Base-by-base conservation (phyloP, 768 basidiomycete species). In the Tylopilus vinaceipallidus region DNA sequence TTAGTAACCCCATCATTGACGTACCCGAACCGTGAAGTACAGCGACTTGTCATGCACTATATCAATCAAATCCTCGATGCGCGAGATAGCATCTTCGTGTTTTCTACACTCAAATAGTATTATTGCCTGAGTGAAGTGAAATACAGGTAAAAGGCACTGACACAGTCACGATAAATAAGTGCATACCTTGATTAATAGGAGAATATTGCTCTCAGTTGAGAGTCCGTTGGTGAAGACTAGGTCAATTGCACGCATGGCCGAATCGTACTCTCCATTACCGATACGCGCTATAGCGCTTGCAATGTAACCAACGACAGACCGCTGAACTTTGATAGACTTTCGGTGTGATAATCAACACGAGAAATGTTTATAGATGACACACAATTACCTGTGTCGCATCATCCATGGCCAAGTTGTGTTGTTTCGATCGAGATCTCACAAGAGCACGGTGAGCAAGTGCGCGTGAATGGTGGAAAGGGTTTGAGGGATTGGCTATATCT, bases 101-200 rank as follows among this genome's bases (percentile, higher is more conserved):
- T 38, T 45, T 17, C 53, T 47, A 2, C 44, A 56, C 34, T 45
- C 35, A 42, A 55, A 55, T 9, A 56, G 7, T 8, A 50, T 33
- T n/a, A 43, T 23, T 0, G 49, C 49, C 55, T 56, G 17, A 14
- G 1, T 30, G 20, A n/a, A n/a, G n/a, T n/a, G n/a, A n/a, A n/a
- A n/a, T n/a, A n/a, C n/a, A n/a, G n/a, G n/a, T n/a, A n/a, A n/a
- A n/a, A n/a, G n/a, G n/a, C n/a, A n/a, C n/a, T n/a, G n/a, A n/a
- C n/a, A n/a, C n/a, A n/a, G n/a, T n/a, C 13, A 30, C 14, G 3
- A 30, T 26, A 4, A 1, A 17, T 33, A 4, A 0, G 4, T 2
- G 2, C 17, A 16, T 19, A 47, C 58, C 54, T 57, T 60, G 23
- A 59, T 43, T 0, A 52, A 26, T 14, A 59, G 35, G 6, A 60